Evolutionary conservation across 106 monocot genomes (phyloP).

Genomic region (Agapanthus africanus): DNA sequence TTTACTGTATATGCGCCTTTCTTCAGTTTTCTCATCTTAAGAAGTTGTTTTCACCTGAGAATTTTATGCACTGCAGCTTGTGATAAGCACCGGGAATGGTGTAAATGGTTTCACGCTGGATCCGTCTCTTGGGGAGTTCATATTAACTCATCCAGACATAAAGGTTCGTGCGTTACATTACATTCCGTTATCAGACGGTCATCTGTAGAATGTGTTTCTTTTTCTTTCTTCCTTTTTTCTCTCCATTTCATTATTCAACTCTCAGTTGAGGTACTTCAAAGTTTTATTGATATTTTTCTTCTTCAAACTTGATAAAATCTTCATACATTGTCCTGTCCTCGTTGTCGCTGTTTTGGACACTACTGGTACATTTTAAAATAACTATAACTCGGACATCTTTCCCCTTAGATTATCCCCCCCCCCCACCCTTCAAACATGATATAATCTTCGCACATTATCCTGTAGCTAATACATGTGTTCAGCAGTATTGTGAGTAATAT

Average conservation of each 20-base stretch:
- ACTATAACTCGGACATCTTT: too few species aligned
- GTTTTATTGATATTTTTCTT: neutral
- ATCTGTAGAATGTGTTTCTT: too few species aligned
- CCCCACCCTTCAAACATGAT: too few species aligned
- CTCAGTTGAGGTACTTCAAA: neutral
- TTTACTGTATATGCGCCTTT: neutral
- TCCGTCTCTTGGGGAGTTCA: constrained; percentile 98
- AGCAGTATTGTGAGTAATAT: too few species aligned
- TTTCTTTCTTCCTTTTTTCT: too few species aligned
- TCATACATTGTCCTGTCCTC: too few species aligned
- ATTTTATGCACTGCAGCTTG: constrained; percentile 50
- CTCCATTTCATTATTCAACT: too few species aligned
- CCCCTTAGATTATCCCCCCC: too few species aligned
- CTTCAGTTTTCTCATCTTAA: neutral
- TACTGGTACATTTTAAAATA: neutral
- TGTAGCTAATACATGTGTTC: too few species aligned
- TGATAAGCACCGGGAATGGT: constrained; percentile 72
- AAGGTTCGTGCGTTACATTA: constrained; percentile 46
- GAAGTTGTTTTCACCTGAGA: neutral
- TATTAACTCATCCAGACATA: constrained; percentile 80
- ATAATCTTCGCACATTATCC: too few species aligned
- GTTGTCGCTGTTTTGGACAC: too few species aligned
- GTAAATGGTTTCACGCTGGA: constrained; percentile 95
- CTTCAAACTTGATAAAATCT: neutral
- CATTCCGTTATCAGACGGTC: too few species aligned